phyloP scores from a whole-genome alignment of 2,329 filamentous ascomycete genomes.

The Penicillium sp. region DNA sequence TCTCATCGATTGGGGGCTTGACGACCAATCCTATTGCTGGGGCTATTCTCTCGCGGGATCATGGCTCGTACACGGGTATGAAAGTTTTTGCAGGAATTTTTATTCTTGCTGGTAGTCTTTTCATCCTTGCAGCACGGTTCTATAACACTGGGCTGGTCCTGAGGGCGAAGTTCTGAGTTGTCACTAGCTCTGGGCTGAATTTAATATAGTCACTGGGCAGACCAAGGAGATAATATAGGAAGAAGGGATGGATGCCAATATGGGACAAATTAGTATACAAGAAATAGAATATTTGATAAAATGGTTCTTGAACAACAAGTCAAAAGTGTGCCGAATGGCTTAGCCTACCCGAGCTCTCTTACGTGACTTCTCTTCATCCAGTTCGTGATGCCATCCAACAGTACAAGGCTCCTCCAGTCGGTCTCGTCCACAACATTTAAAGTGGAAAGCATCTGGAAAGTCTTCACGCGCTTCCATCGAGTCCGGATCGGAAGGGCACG shows the following conservation, averaged over 20 bases:
- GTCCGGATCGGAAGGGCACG: neutral
- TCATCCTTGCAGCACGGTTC: constrained; percentile 1
- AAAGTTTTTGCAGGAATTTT: constrained; percentile 66
- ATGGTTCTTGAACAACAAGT: neutral
- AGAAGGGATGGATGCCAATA: no score
- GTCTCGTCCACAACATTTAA: neutral
- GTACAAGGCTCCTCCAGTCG: neutral
- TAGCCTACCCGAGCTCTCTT: neutral
- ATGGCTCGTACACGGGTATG: constrained; percentile 58
- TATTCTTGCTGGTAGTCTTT: constrained; percentile 41
- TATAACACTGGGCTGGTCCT: constrained; percentile 4
- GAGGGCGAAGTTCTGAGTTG: constrained; percentile 11
- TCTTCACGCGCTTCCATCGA: neutral
- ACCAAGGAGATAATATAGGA: neutral
- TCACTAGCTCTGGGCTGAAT: neutral
- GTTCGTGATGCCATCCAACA: neutral
- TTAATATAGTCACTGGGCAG: neutral
- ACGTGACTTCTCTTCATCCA: neutral
- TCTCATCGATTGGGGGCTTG: constrained; percentile 64
- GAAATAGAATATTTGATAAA: neutral
- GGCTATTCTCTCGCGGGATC: constrained; percentile 50
- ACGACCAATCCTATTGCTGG: constrained; percentile 68
- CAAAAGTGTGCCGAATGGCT: neutral
- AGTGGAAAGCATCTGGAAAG: neutral
- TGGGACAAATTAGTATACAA: no score